A percentile compares a stretch with the other conserved stretches of the same genome.
These are phyloP conservation scores for Rhodomyrtus psidioides DNA, from an alignment of 441 rosid genomes.

Conservation along the genomic window DNA sequence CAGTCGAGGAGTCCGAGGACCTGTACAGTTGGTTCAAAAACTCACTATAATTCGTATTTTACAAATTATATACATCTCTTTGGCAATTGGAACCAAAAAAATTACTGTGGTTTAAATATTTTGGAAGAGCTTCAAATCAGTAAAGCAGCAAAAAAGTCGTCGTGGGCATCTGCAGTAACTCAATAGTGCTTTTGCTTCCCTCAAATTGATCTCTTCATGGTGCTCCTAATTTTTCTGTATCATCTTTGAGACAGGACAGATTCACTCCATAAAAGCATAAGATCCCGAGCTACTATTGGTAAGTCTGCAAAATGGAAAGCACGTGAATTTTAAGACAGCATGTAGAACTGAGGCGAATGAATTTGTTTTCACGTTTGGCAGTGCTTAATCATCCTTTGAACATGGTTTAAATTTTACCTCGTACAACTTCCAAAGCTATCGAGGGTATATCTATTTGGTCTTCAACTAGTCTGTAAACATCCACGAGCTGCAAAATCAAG, in stretches of 20 bases:
- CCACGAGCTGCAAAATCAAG: constrained; percentile 58
- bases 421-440: constrained; percentile 62
- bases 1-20: neutral
- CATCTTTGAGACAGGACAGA: constrained; percentile 58
- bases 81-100: neutral
- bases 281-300: constrained; percentile 61
- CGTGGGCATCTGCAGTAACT: neutral
- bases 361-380: neutral
- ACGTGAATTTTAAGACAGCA: neutral
- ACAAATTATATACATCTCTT: neutral
- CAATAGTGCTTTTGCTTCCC: neutral
- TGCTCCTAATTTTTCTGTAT: neutral
- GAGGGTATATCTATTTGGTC: constrained; percentile 70
- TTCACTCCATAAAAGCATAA: constrained; percentile 75
- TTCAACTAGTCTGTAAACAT: constrained; percentile 80
- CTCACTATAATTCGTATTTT: neutral
- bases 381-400: neutral
- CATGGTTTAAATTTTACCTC: constrained; percentile 34
- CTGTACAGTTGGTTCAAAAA: neutral
- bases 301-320: constrained; percentile 41
- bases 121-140: neutral
- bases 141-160: neutral
- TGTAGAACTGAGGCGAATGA: neutral
- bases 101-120: neutral
- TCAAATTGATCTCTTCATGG: neutral